A percentile compares a stretch with the other conserved stretches of the same genome.
Conservation (phyloP, 768 basidiomycete genomes). For the Rossbeevera mucosa region DNA sequence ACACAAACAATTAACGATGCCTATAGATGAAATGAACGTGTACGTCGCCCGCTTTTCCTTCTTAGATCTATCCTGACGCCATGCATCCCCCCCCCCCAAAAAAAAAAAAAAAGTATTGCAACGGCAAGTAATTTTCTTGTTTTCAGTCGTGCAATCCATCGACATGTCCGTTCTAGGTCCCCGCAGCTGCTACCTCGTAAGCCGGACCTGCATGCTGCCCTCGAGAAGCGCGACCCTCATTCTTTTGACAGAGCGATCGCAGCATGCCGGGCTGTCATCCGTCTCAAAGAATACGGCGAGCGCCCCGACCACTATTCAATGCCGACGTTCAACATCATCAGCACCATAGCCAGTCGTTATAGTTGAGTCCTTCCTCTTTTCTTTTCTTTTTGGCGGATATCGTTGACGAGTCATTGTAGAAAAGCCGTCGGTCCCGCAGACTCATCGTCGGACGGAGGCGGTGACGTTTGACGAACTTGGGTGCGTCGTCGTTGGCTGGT, state of each 20-base stretch:
- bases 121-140: conserved; percentile 13
- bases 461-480: conserved; percentile 18
- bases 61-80: conserved; percentile 1
- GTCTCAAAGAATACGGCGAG: conserved; percentile 53
- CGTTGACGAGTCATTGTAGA: conserved; percentile 6
- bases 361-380: conserved; percentile 5
- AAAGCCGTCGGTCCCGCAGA: conserved; percentile 9
- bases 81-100: too few species aligned
- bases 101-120: conserved; percentile 21
- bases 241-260: conserved; percentile 32
- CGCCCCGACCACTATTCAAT: conserved; percentile 9
- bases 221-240: conserved; percentile 1
- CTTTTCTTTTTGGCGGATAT: not conserved
- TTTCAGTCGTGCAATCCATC: not conserved
- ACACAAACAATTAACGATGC: not conserved
- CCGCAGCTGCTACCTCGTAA: conserved; percentile 64
- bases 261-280: conserved; percentile 63
- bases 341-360: conserved; percentile 16
- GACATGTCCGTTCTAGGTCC: conserved; percentile 38
- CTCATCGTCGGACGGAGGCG: conserved; percentile 8
- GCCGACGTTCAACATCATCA: conserved; percentile 23
- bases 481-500: conserved; percentile 2
- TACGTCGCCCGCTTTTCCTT: conserved; percentile 3
- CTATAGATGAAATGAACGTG: conserved; percentile 26
- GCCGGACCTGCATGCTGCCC: not conserved